Base-by-base conservation (phyloP, 2,329 filamentous ascomycete species). In the Ampelomyces quisqualis region DNA sequence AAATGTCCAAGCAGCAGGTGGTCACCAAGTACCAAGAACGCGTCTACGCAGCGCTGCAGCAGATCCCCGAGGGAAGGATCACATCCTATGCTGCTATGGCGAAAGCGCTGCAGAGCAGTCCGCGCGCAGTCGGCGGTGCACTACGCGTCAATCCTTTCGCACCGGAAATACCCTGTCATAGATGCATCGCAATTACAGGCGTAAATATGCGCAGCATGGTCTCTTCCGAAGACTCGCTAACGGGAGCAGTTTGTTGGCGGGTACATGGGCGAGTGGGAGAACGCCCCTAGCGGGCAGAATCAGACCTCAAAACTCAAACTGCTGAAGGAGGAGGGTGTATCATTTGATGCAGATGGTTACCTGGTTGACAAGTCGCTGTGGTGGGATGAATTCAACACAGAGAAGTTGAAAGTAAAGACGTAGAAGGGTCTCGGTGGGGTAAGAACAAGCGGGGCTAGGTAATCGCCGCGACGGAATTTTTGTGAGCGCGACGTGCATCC, bases 141-240 rank as follows among this genome's bases (percentile, higher is more conserved):
- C 74, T 94, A 60, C 78, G 85, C 13, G 73, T 70, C 23, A 95
- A 95, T 62, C 88, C 88, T 0, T 94, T 91, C 57, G 88, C 89
- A 10, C 88, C 89, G 0, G 77, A 80, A 22, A 85, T 91, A 4
- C 89, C 88, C 1, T 94, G 88, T 54, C 88, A 94, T 67, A 78
- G 89, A 7, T 85, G 91, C 15, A 79, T 94, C 32, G 86, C 86
- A 5, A 84, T 81, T 27, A 84, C 83, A 36, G 84, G 86, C 9
- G 74, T 76, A n/a, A 67, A 71, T 55, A 4, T 18, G 2, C 26
- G 15, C 7, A 8, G 29, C 18, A 9, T 11, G 11, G n/a, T 15
- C 5, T 13, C n/a, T 6, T 5, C 10, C 13, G 27, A n/a, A 6
- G 11, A 15, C 17, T 20, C 33, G 38, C 43, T 52, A 27, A 50